Conservation (phyloP, 441 rosid species). For the Gossypium davidsonii region DNA sequence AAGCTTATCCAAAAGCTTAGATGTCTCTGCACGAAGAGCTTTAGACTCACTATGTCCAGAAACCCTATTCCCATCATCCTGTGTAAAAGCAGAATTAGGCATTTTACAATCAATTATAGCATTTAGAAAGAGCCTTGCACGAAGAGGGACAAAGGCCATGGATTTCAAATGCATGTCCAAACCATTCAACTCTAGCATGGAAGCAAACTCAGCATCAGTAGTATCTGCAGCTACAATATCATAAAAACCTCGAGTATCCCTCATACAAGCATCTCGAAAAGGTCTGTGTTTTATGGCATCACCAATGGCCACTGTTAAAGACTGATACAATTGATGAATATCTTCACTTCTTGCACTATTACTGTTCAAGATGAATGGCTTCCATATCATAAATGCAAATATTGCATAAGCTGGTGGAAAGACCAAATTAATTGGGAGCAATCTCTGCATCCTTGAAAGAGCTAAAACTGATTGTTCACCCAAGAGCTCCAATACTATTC, state of each 20-base stretch:
- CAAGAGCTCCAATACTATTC: constrained; percentile 76
- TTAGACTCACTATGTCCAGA: constrained; percentile 49
- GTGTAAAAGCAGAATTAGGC: constrained; percentile 43
- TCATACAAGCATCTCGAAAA: constrained; percentile 85
- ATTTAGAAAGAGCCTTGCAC: constrained; percentile 86
- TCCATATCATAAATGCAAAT: constrained; percentile 81
- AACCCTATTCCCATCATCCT: constrained; percentile 49
- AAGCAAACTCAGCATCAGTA: constrained; percentile 80
- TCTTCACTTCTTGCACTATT: constrained; percentile 65
- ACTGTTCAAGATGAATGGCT: constrained; percentile 50
- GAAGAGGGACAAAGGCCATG: constrained; percentile 75
- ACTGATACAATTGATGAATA: constrained; percentile 64
- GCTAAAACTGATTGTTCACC: constrained; percentile 85
- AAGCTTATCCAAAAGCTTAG: constrained; percentile 77
- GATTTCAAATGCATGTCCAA: constrained; percentile 66
- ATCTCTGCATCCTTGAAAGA: constrained; percentile 87
- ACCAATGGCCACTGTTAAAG: constrained; percentile 59
- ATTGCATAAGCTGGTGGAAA: constrained; percentile 89
- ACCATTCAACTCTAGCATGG: constrained; percentile 59
- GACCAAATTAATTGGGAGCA: constrained; percentile 80
- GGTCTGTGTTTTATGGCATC: constrained; percentile 84
- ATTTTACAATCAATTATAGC: constrained; percentile 78
- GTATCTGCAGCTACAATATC: constrained; percentile 80
- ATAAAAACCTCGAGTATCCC: constrained; percentile 78
- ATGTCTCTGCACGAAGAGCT: constrained; percentile 42